These are phyloP conservation scores for Suillus tomentosus DNA, from an alignment of 768 basidiomycete genomes.

Conservation along the genomic window DNA sequence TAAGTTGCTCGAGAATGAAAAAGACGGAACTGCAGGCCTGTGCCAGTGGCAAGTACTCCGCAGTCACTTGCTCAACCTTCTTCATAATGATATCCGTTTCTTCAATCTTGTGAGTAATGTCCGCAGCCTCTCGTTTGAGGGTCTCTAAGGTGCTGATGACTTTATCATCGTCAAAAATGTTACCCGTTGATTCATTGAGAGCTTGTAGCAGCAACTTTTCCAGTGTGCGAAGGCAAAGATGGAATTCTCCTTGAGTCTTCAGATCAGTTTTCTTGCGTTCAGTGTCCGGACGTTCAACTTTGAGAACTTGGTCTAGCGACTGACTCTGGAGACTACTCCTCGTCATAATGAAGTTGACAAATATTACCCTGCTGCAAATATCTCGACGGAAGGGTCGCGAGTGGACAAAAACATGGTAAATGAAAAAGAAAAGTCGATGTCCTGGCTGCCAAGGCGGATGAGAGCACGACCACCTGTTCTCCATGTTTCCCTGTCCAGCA, in stretches of 20 bases:
- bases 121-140: slow-evolving; percentile 93
- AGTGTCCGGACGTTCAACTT: slow-evolving; percentile 95
- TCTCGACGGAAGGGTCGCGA: slow-evolving; percentile 94
- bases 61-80: slow-evolving; percentile 94
- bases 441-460: slow-evolving; percentile 94
- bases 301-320: slow-evolving; percentile 94
- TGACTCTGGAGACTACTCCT: slow-evolving; percentile 98
- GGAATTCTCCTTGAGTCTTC: slow-evolving; percentile 98
- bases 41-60: slow-evolving; percentile 91
- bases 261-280: slow-evolving; percentile 94
- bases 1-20: slow-evolving; percentile 95
- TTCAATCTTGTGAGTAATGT: slow-evolving; percentile 93
- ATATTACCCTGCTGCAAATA: slow-evolving; percentile 95
- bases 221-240: slow-evolving; percentile 84
- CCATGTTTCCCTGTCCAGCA: slow-evolving; percentile 94
- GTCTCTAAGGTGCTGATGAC: slow-evolving; percentile 97
- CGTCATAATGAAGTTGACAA: slow-evolving; percentile 99
- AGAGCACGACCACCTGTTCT: slow-evolving; percentile 96
- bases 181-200: slow-evolving; percentile 94
- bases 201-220: slow-evolving; percentile 93
- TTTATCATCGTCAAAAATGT: slow-evolving; percentile 98
- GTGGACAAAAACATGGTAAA: slow-evolving; percentile 99
- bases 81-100: slow-evolving; percentile 95
- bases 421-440: slow-evolving; percentile 98
- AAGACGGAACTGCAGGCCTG: slow-evolving; percentile 96